A percentile compares a stretch with the other conserved stretches of the same genome.
Evolutionary conservation across 2,329 filamentous ascomycete species (phyloP).

Genomic region (Penicillium sp.): DNA sequence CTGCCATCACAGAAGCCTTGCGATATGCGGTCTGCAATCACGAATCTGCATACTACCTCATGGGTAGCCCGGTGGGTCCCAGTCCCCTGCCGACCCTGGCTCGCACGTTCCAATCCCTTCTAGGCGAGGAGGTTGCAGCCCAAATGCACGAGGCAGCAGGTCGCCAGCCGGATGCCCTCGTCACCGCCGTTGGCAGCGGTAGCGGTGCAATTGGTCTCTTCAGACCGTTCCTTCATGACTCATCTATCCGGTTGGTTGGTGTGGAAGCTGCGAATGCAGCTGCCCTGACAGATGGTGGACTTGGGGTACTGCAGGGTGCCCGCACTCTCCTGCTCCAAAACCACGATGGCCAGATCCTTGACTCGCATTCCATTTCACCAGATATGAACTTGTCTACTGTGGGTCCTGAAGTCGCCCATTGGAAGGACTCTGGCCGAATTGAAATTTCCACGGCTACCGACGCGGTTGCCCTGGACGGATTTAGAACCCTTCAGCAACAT

Average conservation of each 20-base stretch:
- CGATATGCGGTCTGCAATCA: constrained; percentile 25
- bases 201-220: constrained; percentile 22
- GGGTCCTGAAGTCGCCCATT: constrained; percentile 23
- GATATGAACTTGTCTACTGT: constrained; percentile 24
- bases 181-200: constrained; percentile 23
- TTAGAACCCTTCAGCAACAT: constrained; percentile 21
- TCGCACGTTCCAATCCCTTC: constrained; percentile 23
- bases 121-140: constrained; percentile 23
- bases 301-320: constrained; percentile 25
- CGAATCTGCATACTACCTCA: constrained; percentile 24
- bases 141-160: constrained; percentile 19
- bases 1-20: constrained; percentile 25
- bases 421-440: constrained; percentile 23
- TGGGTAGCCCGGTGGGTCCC: constrained; percentile 23
- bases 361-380: constrained; percentile 23
- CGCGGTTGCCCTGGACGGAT: constrained; percentile 25
- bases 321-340: constrained; percentile 23
- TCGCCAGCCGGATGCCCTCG: constrained; percentile 19
- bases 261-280: constrained; percentile 20
- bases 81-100: constrained; percentile 21
- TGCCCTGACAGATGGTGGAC: constrained; percentile 14
- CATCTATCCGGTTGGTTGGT: constrained; percentile 11
- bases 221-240: constrained; percentile 17
- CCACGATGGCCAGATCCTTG: constrained; percentile 20
- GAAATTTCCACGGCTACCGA: constrained; percentile 24